phyloP scores from a whole-genome alignment of 2,329 filamentous ascomycete species.

The Talaromyces sp. region DNA sequence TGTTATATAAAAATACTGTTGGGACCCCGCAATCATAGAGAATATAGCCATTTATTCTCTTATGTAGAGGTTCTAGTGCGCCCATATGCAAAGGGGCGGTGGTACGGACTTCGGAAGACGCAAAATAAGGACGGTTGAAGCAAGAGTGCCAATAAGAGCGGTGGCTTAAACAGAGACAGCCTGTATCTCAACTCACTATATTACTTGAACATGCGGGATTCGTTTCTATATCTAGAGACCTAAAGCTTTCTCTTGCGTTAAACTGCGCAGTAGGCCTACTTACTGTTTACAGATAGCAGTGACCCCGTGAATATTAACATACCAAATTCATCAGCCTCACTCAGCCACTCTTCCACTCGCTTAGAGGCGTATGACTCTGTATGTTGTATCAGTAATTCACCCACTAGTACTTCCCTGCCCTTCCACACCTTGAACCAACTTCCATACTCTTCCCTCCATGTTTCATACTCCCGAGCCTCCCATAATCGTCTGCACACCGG shows the following conservation, averaged over 20 bases:
- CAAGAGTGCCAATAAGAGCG: background rate
- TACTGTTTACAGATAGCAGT: conserved; percentile 3
- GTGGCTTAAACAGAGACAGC: background rate
- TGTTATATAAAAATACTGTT: background rate
- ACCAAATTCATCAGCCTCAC: background rate
- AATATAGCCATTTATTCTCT: conserved; percentile 2
- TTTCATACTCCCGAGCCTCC: conserved; percentile 1
- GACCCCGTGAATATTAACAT: conserved; percentile 2
- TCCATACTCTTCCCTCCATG: conserved; percentile 2
- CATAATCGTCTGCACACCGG: background rate
- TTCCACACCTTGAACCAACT: background rate
- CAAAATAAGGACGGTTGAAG: background rate
- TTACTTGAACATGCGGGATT: background rate
- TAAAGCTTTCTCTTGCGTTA: background rate
- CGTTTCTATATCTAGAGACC: background rate
- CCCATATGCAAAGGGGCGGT: background rate
- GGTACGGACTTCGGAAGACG: background rate
- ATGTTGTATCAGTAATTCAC: conserved; percentile 2
- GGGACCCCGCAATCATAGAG: background rate
- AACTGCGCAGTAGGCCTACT: background rate
- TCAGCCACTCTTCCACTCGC: background rate
- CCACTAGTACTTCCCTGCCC: background rate
- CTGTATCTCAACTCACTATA: background rate
- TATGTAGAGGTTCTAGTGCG: background rate
- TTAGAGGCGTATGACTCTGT: background rate